These are phyloP conservation scores for Candida insectalens DNA, from an alignment of 805 yeast genomes.

Conservation along the genomic window DNA sequence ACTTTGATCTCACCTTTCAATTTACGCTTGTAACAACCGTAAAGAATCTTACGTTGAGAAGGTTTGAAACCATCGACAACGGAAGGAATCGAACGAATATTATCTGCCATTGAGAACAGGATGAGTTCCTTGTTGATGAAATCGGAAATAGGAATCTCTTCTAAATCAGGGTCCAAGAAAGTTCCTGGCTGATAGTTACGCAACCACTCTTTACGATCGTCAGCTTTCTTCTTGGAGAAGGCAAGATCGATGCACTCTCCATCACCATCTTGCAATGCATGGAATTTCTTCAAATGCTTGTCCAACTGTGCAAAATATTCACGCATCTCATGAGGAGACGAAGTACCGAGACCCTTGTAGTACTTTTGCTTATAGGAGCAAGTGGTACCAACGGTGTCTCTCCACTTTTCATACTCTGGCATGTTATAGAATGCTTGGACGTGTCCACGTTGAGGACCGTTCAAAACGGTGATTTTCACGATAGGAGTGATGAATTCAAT, in stretches of 20 bases:
- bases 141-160: slow-evolving; percentile 79
- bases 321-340: slow-evolving; percentile 70
- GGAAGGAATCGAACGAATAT: slow-evolving; percentile 89
- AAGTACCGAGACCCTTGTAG: slow-evolving; percentile 98
- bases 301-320: slow-evolving; percentile 83
- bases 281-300: slow-evolving; percentile 77
- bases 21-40: slow-evolving; percentile 78
- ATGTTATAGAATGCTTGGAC: slow-evolving; percentile 77
- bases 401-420: slow-evolving; percentile 95
- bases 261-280: slow-evolving; percentile 72
- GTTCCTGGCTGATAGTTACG: slow-evolving; percentile 90
- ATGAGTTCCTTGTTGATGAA: slow-evolving; percentile 93
- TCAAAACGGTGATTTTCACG: slow-evolving; percentile 74
- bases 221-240: slow-evolving; percentile 90
- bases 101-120: slow-evolving; percentile 93
- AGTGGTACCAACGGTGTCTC: slow-evolving; percentile 66
- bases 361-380: slow-evolving; percentile 89
- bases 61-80: slow-evolving; percentile 94
- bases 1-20: slow-evolving; percentile 75
- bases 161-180: slow-evolving; percentile 68
- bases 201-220: slow-evolving; percentile 95
- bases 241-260: slow-evolving; percentile 78
- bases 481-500: slow-evolving; percentile 95
- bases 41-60: slow-evolving; percentile 90
- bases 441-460: slow-evolving; percentile 42